Base-by-base conservation (phyloP, 352 stramenopile genomes). In the Globisporangium camurandrum region DNA sequence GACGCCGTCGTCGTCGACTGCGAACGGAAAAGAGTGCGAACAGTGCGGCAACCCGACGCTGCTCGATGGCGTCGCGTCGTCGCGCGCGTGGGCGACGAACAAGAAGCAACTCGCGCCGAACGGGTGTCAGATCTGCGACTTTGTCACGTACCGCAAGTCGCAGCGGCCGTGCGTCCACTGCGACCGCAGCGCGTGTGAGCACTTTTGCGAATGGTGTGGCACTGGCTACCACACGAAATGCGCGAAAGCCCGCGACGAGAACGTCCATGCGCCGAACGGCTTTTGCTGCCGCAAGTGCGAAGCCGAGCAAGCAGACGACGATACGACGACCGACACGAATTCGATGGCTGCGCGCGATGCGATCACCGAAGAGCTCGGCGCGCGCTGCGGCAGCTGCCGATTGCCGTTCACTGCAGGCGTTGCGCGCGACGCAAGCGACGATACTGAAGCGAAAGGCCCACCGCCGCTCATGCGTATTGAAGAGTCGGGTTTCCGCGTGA, bases 181-280 rank as follows among this genome's bases (percentile, higher is more conserved):
- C 56, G 40, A 69, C 28, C 71, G 68, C 40, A 61, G 59, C 8
- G 63, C 68, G 28, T 91, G 79, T 55, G 73, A 93, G 41, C 65
- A 85, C 43, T 93, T 91, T 41, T 93, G 82, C 59, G 82, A 93
- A 34, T 91, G 77, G 77, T 93, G 82, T 49, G 82, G 79, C 53
- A 75, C 84, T 39, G 82, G 82, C 37, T 87, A 85, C 59, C 82
- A 93, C 64, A 62, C 46, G 1, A 86, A 83, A 52, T 93, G 82
- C 54, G 82, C 79, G 17, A 67, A 66, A 27, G 26, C 59, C 24
- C 47, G 65, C 1, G 58, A 68, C 42, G 79, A 90, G 39, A 71
- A 87, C 16, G 66, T 87, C 56, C 51, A 52, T 31, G 62, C 64
- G 19, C 59, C 55, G 9, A 80, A 74, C 40, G 79, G 77, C 22